These are phyloP conservation scores for Fraxinus pennsylvanica DNA, from an alignment of 257 asterid genomes.

Conservation along the genomic window DNA sequence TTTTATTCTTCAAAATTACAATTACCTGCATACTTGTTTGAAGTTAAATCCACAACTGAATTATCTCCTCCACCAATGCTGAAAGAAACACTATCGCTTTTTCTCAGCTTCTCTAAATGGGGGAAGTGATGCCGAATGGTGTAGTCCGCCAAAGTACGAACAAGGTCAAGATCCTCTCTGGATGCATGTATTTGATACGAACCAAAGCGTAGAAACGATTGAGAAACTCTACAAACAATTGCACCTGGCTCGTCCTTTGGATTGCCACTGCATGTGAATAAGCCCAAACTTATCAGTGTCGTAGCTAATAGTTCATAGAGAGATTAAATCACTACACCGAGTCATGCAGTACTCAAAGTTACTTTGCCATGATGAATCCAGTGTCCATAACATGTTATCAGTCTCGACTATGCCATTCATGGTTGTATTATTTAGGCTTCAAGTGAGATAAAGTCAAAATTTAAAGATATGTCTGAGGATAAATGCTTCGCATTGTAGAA, in stretches of 20 bases:
- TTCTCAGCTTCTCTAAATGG: slow-evolving; percentile 77
- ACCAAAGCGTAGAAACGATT: slow-evolving; percentile 92
- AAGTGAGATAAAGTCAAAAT: neutral
- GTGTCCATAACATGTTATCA: slow-evolving; percentile 7
- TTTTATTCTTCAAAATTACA: neutral
- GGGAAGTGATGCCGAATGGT: slow-evolving; percentile 81
- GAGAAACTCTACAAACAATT: slow-evolving; percentile 90
- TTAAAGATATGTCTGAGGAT: neutral
- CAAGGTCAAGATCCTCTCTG: slow-evolving; percentile 74
- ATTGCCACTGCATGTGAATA: slow-evolving; percentile 70
- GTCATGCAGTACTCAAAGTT: neutral
- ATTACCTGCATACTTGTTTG: slow-evolving; percentile 94
- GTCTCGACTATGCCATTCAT: neutral
- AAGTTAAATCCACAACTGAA: slow-evolving; percentile 84
- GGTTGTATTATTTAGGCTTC: neutral
- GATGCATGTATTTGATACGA: slow-evolving; percentile 92
- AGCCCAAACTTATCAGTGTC: slow-evolving; percentile 12
- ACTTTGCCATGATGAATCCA: neutral
- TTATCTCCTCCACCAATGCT: slow-evolving; percentile 82
- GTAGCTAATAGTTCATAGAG: neutral
- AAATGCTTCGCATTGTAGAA: neutral
- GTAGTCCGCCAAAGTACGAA: slow-evolving; percentile 83
- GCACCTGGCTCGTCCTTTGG: slow-evolving; percentile 99
- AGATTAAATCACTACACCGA: neutral
- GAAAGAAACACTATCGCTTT: slow-evolving; percentile 79